Percentiles rank a stretch among this genome's conserved stretches.
Conservation (phyloP, 1,284 basidiomycete species). For the Austropuccinia psidii region DNA sequence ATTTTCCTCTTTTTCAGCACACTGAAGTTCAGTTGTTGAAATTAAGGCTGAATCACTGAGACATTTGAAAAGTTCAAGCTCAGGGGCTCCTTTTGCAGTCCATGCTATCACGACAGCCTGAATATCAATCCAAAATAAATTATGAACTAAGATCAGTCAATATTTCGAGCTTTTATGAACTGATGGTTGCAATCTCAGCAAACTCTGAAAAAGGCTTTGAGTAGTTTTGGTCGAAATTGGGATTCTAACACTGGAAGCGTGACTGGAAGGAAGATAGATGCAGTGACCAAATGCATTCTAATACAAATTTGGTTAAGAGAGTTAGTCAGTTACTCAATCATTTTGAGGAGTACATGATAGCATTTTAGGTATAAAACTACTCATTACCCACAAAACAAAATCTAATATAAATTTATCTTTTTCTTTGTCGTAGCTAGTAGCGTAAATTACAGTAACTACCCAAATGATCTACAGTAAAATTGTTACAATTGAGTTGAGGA, state of each 20-base stretch:
- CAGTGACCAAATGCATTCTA: conserved; percentile 32
- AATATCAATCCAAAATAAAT: not conserved
- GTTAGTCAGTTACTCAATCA: no score
- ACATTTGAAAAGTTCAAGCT: conserved; percentile 8
- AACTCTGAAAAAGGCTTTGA: conserved; percentile 27
- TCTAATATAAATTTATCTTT: conserved; percentile 1
- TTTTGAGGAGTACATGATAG: no score
- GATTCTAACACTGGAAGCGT: not conserved
- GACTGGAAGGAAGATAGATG: conserved; percentile 30
- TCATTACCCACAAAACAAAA: conserved; percentile 30
- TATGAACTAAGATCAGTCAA: not conserved
- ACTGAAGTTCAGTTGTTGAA: not conserved
- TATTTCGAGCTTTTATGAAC: not conserved
- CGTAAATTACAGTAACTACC: conserved; percentile 21
- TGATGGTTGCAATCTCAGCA: not conserved
- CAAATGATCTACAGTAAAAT: conserved; percentile 7
- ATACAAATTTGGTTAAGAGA: not conserved
- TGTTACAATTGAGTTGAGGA: not conserved
- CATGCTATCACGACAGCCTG: conserved; percentile 27
- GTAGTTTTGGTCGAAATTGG: not conserved
- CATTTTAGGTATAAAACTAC: no score
- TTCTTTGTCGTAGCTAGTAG: conserved; percentile 7
- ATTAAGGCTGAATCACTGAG: conserved; percentile 3
- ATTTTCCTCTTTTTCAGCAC: not conserved
- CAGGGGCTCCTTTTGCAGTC: conserved; percentile 1